A percentile compares a stretch with the other conserved stretches of the same genome.
Conservation (phyloP, 2,329 filamentous ascomycete genomes). For the Neofusicoccum umdonicola region DNA sequence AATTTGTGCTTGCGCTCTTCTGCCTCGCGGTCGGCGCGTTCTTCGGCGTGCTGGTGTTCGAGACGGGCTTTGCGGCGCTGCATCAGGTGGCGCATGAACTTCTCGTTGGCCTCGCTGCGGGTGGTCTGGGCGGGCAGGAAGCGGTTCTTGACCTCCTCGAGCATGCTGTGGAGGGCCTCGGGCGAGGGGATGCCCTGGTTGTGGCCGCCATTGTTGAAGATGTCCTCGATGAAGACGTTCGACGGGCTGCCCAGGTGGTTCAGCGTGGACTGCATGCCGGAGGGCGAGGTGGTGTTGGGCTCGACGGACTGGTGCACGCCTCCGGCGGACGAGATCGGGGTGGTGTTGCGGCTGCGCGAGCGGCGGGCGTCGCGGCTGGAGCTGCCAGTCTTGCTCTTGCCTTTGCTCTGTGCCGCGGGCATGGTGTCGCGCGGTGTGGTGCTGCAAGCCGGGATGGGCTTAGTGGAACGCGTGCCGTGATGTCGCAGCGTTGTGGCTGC, state of each 20-base stretch:
- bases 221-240: slow-evolving; percentile 64
- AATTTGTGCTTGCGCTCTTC: slow-evolving; percentile 49
- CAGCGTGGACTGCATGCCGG: slow-evolving; percentile 62
- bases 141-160: slow-evolving; percentile 62
- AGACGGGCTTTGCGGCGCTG: slow-evolving; percentile 61
- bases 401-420: slow-evolving; percentile 40
- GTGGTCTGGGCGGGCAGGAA: slow-evolving; percentile 43
- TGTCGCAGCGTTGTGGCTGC: slow-evolving; percentile 5
- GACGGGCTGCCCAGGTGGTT: slow-evolving; percentile 56
- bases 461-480: slow-evolving; percentile 17
- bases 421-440: slow-evolving; percentile 23
- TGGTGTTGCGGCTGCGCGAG: slow-evolving; percentile 75
- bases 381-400: slow-evolving; percentile 52
- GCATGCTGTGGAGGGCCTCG: slow-evolving; percentile 61
- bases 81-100: slow-evolving; percentile 69
- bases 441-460: slow-evolving; percentile 18
- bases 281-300: slow-evolving; percentile 40
- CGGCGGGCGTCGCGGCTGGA: slow-evolving; percentile 46
- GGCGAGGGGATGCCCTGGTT: slow-evolving; percentile 56
- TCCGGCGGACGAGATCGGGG: slow-evolving; percentile 59
- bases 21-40: slow-evolving; percentile 48
- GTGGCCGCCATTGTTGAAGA: slow-evolving; percentile 62
- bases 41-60: slow-evolving; percentile 52
- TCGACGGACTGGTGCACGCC: slow-evolving; percentile 45
- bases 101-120: slow-evolving; percentile 66